These are phyloP conservation scores for Funneliformis geosporum DNA, from an alignment of 192 early-diverging fungal species.

Conservation along the genomic window DNA sequence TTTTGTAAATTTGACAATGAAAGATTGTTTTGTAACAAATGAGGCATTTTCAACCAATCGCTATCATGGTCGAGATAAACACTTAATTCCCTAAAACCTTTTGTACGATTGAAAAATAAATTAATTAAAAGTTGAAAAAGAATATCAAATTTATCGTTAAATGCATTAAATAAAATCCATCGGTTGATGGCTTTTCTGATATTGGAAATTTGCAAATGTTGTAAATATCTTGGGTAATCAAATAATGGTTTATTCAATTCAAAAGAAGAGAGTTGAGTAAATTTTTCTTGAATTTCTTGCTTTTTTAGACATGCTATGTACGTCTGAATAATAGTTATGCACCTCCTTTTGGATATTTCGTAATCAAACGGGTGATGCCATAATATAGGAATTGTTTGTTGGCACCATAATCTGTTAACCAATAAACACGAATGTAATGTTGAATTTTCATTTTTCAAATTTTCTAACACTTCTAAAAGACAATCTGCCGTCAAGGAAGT, in stretches of 20 bases:
- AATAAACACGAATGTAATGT: not conserved
- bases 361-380: not conserved
- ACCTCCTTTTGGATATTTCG: not conserved
- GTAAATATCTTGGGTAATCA: not conserved
- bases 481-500: not conserved
- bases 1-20: not conserved
- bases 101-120: not conserved
- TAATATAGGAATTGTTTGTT: not conserved
- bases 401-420: not conserved
- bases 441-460: not conserved
- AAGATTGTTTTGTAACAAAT: not conserved
- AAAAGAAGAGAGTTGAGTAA: not conserved
- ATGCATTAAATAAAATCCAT: not conserved
- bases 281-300: not conserved
- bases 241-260: not conserved
- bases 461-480: not conserved
- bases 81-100: not conserved
- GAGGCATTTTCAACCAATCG: not conserved
- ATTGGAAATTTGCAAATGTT: not conserved
- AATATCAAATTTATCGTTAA: not conserved
- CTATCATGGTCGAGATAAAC: not conserved
- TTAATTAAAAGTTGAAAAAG: not conserved
- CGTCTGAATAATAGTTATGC: not conserved
- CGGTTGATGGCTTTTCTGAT: not conserved
- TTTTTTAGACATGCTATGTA: not conserved